phyloP scores from a whole-genome alignment of 129 eudicot species.

The Escallonia herrerae region DNA sequence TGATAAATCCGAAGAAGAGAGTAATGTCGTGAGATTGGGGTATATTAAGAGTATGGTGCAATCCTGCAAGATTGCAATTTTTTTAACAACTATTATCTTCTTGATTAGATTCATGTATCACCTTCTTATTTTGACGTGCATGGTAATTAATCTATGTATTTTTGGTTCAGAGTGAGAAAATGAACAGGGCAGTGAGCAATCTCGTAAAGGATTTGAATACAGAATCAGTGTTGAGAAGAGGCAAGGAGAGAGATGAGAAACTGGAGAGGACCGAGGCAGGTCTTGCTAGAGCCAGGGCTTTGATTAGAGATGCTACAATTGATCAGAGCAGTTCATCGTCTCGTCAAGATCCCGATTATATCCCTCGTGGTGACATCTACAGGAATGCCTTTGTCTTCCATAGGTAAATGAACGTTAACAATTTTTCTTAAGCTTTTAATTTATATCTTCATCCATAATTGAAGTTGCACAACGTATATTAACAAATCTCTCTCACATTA shows the following conservation, averaged over 20 bases:
- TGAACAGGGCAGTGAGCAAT: conserved; percentile 45
- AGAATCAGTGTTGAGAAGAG: conserved; percentile 30
- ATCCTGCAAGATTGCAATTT: background rate
- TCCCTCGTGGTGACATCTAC: conserved; percentile 65
- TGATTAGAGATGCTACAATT: conserved; percentile 34
- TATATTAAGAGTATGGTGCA: background rate
- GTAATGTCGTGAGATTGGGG: no score
- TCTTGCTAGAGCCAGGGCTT: conserved; percentile 63
- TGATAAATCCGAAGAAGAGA: no score
- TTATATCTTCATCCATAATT: no score
- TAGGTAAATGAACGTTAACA: conserved; percentile 31
- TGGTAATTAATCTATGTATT: conserved; percentile 6
- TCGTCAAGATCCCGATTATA: conserved; percentile 45
- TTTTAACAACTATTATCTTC: background rate
- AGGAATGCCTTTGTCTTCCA: conserved; percentile 59
- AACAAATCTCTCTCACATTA: no score
- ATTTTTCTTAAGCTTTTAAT: no score
- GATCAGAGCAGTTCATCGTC: conserved; percentile 24
- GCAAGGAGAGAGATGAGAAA: conserved; percentile 42
- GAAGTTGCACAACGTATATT: no score
- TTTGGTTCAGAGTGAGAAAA: conserved; percentile 51
- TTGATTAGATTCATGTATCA: background rate
- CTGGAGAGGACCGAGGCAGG: conserved; percentile 41
- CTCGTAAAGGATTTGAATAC: conserved; percentile 36
- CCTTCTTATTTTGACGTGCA: background rate